Conservation (phyloP, 2,329 filamentous ascomycete species). For the Colletotrichum sp. region DNA sequence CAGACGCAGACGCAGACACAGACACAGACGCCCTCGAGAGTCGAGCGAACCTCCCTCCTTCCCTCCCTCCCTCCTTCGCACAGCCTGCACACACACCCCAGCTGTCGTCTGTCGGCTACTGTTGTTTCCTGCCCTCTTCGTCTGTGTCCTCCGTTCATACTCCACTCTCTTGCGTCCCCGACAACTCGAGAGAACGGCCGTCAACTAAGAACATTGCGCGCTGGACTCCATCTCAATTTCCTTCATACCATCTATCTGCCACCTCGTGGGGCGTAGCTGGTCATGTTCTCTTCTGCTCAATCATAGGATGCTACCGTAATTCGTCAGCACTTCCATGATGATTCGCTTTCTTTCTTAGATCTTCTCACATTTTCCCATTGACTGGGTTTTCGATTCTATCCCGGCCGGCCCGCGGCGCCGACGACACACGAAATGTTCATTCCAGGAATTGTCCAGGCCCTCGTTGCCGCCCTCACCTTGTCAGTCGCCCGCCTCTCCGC, state of each 20-base stretch:
- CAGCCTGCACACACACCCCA: not conserved
- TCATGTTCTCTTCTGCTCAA: conserved; percentile 2
- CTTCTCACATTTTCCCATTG: conserved; percentile 44
- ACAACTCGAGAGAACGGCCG: not conserved
- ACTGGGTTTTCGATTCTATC: conserved; percentile 45
- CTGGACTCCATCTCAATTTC: conserved; percentile 16
- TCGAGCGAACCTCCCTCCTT: not conserved
- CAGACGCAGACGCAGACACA: not conserved
- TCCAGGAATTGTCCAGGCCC: conserved; percentile 48
- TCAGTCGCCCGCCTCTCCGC: conserved; percentile 36
- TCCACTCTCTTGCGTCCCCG: conserved; percentile 9
- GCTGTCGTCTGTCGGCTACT: not conserved
- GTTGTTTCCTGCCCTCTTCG: not conserved
- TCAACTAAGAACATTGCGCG: not conserved
- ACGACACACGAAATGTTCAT: conserved; percentile 46
- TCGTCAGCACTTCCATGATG: conserved; percentile 15
- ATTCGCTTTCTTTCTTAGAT: conserved; percentile 29
- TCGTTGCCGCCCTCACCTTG: conserved; percentile 61
- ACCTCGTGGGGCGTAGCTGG: conserved; percentile 11
- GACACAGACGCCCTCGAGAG: not conserved
- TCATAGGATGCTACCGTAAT: conserved; percentile 23
- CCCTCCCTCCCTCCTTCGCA: not conserved
- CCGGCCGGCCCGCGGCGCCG: conserved; percentile 29
- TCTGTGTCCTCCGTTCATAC: not conserved
- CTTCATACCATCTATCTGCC: conserved; percentile 20